Percentiles rank a stretch among this genome's conserved stretches.
Evolutionary conservation across 495 filamentous ascomycete species (phyloP).

Genomic region (Cercophora newfieldiana): DNA sequence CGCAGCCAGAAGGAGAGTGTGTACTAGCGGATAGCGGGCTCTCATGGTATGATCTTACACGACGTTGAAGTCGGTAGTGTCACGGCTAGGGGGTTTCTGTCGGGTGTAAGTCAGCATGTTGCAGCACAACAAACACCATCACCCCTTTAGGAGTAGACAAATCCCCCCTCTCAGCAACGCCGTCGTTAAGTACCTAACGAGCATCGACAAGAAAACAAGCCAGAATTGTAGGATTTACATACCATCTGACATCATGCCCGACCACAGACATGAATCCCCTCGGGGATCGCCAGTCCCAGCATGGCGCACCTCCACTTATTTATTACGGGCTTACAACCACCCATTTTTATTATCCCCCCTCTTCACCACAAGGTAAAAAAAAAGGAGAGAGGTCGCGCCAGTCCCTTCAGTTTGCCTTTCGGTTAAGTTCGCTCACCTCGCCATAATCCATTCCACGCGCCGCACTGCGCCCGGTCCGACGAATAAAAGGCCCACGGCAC

Average conservation of each 20-base stretch:
- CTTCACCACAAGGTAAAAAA: neutral
- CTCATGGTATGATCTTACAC: neutral
- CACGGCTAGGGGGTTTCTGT: neutral
- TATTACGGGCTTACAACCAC: neutral
- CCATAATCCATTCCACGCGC: neutral
- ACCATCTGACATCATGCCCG: constrained; percentile 4
- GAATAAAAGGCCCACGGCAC: neutral
- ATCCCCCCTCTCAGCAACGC: neutral
- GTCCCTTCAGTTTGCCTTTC: neutral
- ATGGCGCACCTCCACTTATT: neutral
- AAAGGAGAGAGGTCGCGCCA: neutral
- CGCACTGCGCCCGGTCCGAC: neutral
- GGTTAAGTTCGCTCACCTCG: neutral
- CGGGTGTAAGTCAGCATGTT: constrained; percentile 1
- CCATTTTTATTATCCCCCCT: neutral
- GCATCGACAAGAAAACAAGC: neutral
- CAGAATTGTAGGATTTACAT: neutral
- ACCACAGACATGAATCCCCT: neutral
- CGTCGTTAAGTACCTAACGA: neutral
- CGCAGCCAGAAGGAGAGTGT: neutral
- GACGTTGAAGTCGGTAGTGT: neutral
- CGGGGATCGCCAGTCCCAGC: neutral
- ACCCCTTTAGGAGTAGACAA: neutral
- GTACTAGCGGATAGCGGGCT: neutral
- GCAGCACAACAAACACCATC: neutral